These are phyloP conservation scores for Salix arbutifolia DNA, from an alignment of 345 rosid species.

Conservation along the genomic window DNA sequence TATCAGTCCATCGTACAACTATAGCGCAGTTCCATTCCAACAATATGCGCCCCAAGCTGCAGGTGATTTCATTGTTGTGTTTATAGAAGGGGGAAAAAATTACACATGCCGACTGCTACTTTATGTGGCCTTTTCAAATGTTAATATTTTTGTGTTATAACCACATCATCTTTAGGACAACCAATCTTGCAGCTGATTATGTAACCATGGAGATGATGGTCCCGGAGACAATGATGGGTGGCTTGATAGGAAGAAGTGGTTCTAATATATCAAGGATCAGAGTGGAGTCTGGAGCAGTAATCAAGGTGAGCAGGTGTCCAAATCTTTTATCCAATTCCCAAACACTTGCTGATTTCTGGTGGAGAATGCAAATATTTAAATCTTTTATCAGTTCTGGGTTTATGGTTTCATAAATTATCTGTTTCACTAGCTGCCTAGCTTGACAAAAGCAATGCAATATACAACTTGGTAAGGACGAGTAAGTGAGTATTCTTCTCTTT, in stretches of 20 bases:
- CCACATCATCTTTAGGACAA: slow-evolving; percentile 60
- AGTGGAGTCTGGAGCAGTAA: slow-evolving; percentile 56
- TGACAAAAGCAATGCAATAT: too few relatives aligned
- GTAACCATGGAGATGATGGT: slow-evolving; percentile 63
- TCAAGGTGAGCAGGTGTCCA: slow-evolving; percentile 38
- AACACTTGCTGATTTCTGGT: not conserved
- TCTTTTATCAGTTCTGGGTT: not conserved
- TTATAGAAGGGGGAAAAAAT: not conserved
- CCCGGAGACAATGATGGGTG: slow-evolving; percentile 55
- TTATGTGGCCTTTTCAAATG: slow-evolving; percentile 33
- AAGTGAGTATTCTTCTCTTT: not conserved
- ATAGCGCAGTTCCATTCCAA: slow-evolving; percentile 33
- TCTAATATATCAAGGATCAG: slow-evolving; percentile 69
- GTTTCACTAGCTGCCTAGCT: not conserved
- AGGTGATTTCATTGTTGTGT: slow-evolving; percentile 38
- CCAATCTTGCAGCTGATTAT: slow-evolving; percentile 69
- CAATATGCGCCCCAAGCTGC: slow-evolving; percentile 43
- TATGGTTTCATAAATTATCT: not conserved
- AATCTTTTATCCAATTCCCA: not conserved
- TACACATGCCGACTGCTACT: slow-evolving; percentile 21
- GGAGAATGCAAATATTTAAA: not conserved
- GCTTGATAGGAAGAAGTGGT: slow-evolving; percentile 59
- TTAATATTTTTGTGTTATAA: slow-evolving; percentile 43
- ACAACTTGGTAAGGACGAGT: too few relatives aligned
- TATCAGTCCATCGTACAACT: slow-evolving; percentile 55